A percentile compares a stretch with the other conserved stretches of the same genome.
phyloP scores from a whole-genome alignment of 1,284 basidiomycete species.

The Trametes sp. region DNA sequence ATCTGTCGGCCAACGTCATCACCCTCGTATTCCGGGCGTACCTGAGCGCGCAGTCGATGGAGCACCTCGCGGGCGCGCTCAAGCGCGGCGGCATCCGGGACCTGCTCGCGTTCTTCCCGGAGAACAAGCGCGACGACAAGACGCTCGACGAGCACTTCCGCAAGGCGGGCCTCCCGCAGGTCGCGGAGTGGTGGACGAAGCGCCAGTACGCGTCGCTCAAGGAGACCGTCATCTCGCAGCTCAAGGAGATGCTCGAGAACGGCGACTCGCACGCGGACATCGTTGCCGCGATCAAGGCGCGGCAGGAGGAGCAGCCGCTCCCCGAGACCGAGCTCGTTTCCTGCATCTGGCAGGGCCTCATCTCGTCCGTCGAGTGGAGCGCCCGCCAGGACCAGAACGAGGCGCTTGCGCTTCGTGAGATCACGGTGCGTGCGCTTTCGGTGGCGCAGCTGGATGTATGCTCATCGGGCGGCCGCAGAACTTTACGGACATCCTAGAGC shows the following conservation, averaged over 20 bases:
- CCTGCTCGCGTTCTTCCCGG: conserved; percentile 87
- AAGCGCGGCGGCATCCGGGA: conserved; percentile 89
- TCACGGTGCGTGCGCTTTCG: conserved; percentile 61
- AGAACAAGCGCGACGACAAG: conserved; percentile 78
- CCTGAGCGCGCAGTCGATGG: conserved; percentile 84
- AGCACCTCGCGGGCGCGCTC: conserved; percentile 80
- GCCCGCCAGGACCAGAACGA: conserved; percentile 92
- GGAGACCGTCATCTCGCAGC: conserved; percentile 42
- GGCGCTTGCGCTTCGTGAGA: conserved; percentile 83
- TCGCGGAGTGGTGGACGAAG: conserved; percentile 94
- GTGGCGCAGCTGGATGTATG: conserved; percentile 8
- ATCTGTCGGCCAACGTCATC: conserved; percentile 80
- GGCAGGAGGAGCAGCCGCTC: conserved; percentile 73
- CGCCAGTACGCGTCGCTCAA: conserved; percentile 75
- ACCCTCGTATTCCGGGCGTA: conserved; percentile 85
- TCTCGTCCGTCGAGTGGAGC: conserved; percentile 87
- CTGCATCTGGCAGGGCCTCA: conserved; percentile 92
- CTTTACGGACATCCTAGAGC: conserved; percentile 85
- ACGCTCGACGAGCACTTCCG: conserved; percentile 88
- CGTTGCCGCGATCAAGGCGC: conserved; percentile 72
- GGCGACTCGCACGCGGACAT: conserved; percentile 75
- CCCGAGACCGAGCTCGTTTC: conserved; percentile 86
- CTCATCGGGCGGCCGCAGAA: conserved; percentile 58
- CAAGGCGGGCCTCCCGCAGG: conserved; percentile 75
- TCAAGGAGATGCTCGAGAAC: conserved; percentile 52